Conservation (phyloP, 129 eudicot species). For the Pulicaria dysenterica region DNA sequence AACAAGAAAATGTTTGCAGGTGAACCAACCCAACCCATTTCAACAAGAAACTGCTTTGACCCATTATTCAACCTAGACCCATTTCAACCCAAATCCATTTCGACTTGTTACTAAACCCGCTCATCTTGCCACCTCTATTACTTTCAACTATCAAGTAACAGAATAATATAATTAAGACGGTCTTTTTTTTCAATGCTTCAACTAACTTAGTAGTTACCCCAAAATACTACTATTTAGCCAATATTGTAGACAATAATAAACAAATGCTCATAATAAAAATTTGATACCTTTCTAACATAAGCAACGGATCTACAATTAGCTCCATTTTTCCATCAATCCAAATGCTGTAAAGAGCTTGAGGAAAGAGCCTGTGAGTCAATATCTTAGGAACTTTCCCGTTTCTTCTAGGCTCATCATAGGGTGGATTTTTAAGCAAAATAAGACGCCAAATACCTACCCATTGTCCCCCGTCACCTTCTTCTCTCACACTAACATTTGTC, state of each 20-base stretch:
- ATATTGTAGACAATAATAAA: not conserved
- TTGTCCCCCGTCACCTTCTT: slow-evolving; percentile 61
- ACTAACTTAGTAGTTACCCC: not conserved
- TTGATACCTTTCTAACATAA: slow-evolving; percentile 81
- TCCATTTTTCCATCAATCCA: slow-evolving; percentile 99
- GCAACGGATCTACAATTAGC: slow-evolving; percentile 88
- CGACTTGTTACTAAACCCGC: no score
- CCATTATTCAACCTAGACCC: no score
- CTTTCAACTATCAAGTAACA: not conserved
- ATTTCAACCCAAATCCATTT: no score
- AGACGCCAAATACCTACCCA: slow-evolving; percentile 99
- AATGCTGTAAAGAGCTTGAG: slow-evolving; percentile 89
- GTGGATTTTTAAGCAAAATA: slow-evolving; percentile 77
- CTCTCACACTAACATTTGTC: slow-evolving; percentile 65
- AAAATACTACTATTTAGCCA: not conserved
- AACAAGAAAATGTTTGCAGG: no score
- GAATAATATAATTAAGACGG: not conserved
- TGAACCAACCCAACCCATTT: no score
- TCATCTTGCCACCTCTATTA: no score
- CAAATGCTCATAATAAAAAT: not conserved
- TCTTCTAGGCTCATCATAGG: slow-evolving; percentile 96
- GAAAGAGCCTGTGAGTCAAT: slow-evolving; percentile 85
- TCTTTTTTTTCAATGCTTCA: not conserved
- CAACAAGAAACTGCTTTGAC: no score
- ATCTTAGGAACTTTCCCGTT: slow-evolving; percentile 97